Evolutionary conservation across 1,139 yeast genomes (phyloP).

Genomic region (Candida albicans): DNA sequence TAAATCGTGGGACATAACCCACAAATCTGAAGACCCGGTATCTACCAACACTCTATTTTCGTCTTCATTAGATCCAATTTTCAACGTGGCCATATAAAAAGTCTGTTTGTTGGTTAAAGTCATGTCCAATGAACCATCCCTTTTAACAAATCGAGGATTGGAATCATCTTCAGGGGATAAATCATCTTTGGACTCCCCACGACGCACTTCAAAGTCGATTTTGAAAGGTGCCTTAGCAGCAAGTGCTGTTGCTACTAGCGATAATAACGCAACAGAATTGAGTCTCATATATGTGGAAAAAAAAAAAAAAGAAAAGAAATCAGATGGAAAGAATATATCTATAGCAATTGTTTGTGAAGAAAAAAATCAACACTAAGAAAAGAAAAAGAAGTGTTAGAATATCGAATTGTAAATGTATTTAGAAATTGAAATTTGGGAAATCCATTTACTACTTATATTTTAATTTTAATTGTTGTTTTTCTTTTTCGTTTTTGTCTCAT

Average conservation of each 20-base stretch:
- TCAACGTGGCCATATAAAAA: constrained; percentile 48
- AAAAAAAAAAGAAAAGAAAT: too few species aligned
- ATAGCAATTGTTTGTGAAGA: background rate
- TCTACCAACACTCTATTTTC: constrained; percentile 38
- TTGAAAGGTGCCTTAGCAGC: constrained; percentile 13
- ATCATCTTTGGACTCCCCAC: constrained; percentile 23
- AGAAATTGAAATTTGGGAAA: too few species aligned
- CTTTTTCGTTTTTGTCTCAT: too few species aligned
- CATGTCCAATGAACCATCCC: constrained; percentile 41
- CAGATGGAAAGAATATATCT: too few species aligned
- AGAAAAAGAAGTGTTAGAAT: background rate
- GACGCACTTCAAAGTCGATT: constrained; percentile 27
- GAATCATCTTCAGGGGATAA: constrained; percentile 16
- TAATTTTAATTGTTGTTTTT: too few species aligned
- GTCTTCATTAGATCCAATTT: constrained; percentile 35
- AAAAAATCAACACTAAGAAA: background rate
- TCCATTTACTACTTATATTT: too few species aligned
- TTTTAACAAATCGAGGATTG: constrained; percentile 25
- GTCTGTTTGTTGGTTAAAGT: constrained; percentile 43
- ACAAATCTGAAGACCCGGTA: constrained; percentile 49
- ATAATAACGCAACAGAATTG: background rate
- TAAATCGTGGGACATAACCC: constrained; percentile 42
- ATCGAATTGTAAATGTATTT: too few species aligned
- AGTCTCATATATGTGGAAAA: background rate
- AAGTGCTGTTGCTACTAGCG: constrained; percentile 2